Base-by-base conservation (phyloP, 1,139 yeast genomes). In the Yamadazyma membranifaciens region DNA sequence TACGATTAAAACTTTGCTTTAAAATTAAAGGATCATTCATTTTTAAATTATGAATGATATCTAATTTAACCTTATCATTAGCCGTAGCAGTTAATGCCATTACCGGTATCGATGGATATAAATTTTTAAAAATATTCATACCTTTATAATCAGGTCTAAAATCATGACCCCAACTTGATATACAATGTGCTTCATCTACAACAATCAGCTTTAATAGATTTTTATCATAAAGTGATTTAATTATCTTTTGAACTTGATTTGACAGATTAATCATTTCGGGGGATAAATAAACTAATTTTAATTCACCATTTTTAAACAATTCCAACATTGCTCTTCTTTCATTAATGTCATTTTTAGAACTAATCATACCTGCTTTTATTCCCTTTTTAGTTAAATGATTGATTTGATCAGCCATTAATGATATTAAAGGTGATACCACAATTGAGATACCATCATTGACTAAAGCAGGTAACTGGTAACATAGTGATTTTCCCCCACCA, bases 31-130 rank as follows among this genome's bases (percentile, higher is more conserved):
- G 80, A 13, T 71, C 55, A 3, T 69, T 59, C 68, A 87, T 69
- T 31, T 77, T 75, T 42, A 87, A 65, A 51, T 86, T 84, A 56
- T 83, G 89, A 26, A 84, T 72, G 43, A 94, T 89, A 63, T 94
- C 98, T 69, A 84, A 69, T 48, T 88, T 70, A 11, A 94, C 98
- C 48, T 85, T 87, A 49, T 87, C 91, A 59, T 91, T 92, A 1
- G 99, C 99, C 0, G 99, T 94, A 0, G 98, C 98, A 0, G 99
- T 94, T 42, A 94, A 69, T 0, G 98, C 98, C 89, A 94, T 91
- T 49, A 94, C 71, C 1, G 98, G 98, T 6, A 88, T 80, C 37
- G 74, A 76, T 0, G 96, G 95, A 56, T 78, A 92, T 43, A 79
- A 75, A 28, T 67, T 62, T 54, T 89, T 87, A 60, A 94, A 85